These are phyloP conservation scores for Dictyostelium citrinum DNA, from an alignment of 78 protist genomes.

Conservation along the genomic window DNA sequence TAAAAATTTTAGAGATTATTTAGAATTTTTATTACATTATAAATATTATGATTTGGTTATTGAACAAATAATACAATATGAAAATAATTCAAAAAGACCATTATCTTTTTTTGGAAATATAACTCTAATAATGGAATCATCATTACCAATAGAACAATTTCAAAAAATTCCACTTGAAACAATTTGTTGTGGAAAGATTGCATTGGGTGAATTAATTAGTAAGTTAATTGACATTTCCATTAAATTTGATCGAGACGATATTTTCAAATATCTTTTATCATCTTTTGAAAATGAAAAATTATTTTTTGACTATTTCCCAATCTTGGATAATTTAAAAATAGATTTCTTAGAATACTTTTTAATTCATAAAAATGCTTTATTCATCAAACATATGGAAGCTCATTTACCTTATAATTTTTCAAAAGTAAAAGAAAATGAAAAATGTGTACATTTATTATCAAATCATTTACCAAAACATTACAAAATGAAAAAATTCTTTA, in stretches of 20 bases:
- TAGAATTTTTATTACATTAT: neutral
- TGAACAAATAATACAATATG: neutral
- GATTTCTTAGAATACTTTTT: neutral
- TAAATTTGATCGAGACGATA: neutral
- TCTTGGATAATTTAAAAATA: neutral
- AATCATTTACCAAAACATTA: neutral
- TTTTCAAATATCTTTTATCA: neutral
- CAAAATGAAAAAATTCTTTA: neutral
- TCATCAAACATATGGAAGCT: neutral
- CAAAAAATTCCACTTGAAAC: neutral
- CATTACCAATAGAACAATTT: neutral
- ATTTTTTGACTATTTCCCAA: neutral
- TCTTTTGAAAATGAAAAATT: neutral
- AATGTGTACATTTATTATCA: neutral
- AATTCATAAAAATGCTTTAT: neutral
- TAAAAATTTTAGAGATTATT: neutral
- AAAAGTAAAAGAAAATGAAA: neutral
- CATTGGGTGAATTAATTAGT: neutral
- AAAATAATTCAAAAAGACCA: neutral
- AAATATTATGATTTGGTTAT: neutral
- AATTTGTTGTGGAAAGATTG: neutral
- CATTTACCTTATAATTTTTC: neutral
- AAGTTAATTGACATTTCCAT: neutral
- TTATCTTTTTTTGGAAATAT: neutral
- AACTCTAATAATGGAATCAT: neutral